phyloP scores from a whole-genome alignment of 768 basidiomycete species.

The Suillus tomentosus region DNA sequence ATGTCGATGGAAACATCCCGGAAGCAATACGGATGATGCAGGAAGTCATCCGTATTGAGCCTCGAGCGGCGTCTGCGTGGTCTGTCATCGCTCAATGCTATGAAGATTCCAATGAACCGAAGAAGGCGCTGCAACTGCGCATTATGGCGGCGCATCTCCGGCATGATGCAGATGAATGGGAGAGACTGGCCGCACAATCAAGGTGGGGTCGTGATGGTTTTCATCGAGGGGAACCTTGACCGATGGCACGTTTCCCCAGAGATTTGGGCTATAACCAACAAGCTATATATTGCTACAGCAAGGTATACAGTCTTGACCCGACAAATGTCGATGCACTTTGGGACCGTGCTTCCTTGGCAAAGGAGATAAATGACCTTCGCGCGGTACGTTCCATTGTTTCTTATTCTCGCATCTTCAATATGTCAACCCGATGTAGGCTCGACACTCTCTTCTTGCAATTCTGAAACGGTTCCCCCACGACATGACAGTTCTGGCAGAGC shows the following conservation, averaged over 20 bases:
- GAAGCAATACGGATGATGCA: slow-evolving; percentile 80
- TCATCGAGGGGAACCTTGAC: neutral
- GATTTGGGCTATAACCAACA: slow-evolving; percentile 78
- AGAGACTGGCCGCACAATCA: slow-evolving; percentile 71
- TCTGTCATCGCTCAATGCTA: slow-evolving; percentile 85
- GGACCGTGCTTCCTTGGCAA: slow-evolving; percentile 84
- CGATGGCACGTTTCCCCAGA: slow-evolving; percentile 29
- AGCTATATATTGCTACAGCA: slow-evolving; percentile 89
- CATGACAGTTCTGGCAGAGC: slow-evolving; percentile 73
- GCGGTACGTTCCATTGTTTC: slow-evolving; percentile 47
- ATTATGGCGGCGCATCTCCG: slow-evolving; percentile 91
- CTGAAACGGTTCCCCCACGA: slow-evolving; percentile 78
- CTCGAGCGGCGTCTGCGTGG: slow-evolving; percentile 83
- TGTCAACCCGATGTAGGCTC: slow-evolving; percentile 21
- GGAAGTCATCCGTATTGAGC: slow-evolving; percentile 93
- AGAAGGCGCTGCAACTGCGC: slow-evolving; percentile 77
- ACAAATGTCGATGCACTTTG: slow-evolving; percentile 83
- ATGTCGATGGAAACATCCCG: slow-evolving; percentile 65
- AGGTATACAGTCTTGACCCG: slow-evolving; percentile 77
- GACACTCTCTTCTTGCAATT: slow-evolving; percentile 42
- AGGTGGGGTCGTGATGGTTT: slow-evolving; percentile 44
- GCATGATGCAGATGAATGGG: slow-evolving; percentile 88
- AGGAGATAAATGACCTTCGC: slow-evolving; percentile 68
- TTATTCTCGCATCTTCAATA: neutral
- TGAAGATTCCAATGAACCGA: slow-evolving; percentile 64